Percentiles rank a stretch among this genome's conserved stretches.
These are phyloP conservation scores for Zygotorulaspora sp. DNA, from an alignment of 805 yeast species.

Conservation along the genomic window DNA sequence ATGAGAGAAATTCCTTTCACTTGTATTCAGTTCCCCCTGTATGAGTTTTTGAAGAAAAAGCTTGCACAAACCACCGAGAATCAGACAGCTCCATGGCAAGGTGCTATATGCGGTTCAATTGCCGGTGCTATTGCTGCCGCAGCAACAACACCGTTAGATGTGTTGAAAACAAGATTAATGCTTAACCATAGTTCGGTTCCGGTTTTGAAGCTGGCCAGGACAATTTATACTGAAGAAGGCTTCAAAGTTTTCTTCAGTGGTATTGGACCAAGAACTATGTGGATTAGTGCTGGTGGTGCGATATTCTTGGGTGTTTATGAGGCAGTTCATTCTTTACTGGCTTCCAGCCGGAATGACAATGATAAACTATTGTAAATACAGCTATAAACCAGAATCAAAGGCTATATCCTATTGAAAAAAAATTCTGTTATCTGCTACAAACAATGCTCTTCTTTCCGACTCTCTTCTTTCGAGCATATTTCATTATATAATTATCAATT, in stretches of 20 bases:
- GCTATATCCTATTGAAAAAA: too few species aligned
- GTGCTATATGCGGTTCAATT: slow-evolving; percentile 77
- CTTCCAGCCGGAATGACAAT: slow-evolving; percentile 8
- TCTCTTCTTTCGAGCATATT: slow-evolving; percentile 53
- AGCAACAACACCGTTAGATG: slow-evolving; percentile 73
- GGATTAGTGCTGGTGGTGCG: slow-evolving; percentile 99
- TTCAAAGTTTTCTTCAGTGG: slow-evolving; percentile 69
- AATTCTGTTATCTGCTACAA: slow-evolving; percentile 25
- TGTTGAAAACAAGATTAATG: slow-evolving; percentile 82
- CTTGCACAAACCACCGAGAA: slow-evolving; percentile 47
- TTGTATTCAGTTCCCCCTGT: slow-evolving; percentile 89
- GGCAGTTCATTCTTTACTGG: slow-evolving; percentile 44
- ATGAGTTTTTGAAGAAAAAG: slow-evolving; percentile 68
- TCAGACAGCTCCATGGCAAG: slow-evolving; percentile 58
- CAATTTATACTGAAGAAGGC: slow-evolving; percentile 70
- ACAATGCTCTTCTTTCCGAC: slow-evolving; percentile 41
- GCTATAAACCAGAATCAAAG: too few species aligned
- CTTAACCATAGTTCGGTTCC: slow-evolving; percentile 48
- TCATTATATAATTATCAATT: slow-evolving; percentile 55
- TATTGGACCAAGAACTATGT: slow-evolving; percentile 90
- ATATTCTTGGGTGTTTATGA: slow-evolving; percentile 95
- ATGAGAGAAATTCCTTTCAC: slow-evolving; percentile 97
- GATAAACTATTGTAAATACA: slow-evolving; percentile 15
- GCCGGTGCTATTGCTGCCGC: slow-evolving; percentile 86
- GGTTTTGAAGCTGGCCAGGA: slow-evolving; percentile 44